Percentiles rank a stretch among this genome's conserved stretches.
These are phyloP conservation scores for Umbellularia californica DNA, from an alignment of 164 flowering plant species.

Conservation along the genomic window DNA sequence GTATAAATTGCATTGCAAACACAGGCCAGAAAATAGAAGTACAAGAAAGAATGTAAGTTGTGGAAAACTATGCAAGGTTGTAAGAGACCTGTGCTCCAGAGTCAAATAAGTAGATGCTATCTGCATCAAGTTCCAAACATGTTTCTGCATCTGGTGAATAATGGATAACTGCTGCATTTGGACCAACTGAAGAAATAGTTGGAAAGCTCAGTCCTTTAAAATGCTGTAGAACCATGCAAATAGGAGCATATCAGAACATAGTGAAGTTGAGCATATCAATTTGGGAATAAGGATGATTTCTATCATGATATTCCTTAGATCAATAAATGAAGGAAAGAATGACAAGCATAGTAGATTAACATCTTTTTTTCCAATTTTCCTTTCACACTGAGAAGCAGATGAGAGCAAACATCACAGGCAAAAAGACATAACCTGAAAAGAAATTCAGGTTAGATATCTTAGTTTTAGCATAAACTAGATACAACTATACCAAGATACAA, in stretches of 20 bases:
- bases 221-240: slow-evolving; percentile 41
- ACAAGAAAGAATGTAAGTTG: not conserved
- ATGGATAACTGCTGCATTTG: slow-evolving; percentile 94
- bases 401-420: not conserved
- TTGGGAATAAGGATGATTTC: not conserved
- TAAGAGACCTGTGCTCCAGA: slow-evolving; percentile 91
- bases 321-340: not conserved
- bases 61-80: slow-evolving; percentile 2
- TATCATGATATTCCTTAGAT: not conserved
- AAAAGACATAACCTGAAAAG: not conserved
- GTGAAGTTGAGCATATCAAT: not conserved
- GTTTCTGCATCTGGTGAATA: slow-evolving; percentile 65
- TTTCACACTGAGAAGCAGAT: not conserved
- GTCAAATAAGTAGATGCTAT: slow-evolving; percentile 78
- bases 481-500: not conserved
- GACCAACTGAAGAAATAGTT: slow-evolving; percentile 93
- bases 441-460: not conserved
- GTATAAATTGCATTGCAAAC: slow-evolving; percentile 1
- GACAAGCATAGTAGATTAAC: not conserved
- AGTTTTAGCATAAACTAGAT: not conserved
- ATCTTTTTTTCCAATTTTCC: no score
- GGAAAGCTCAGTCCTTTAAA: slow-evolving; percentile 97
- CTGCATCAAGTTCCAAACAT: slow-evolving; percentile 84
- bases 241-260: not conserved
- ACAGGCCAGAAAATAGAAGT: not conserved